Evolutionary conservation across 192 early-diverging fungal genomes (phyloP), one percentile per base, ranked within the genome.

Genomic region (Coemansia sp.): DNA sequence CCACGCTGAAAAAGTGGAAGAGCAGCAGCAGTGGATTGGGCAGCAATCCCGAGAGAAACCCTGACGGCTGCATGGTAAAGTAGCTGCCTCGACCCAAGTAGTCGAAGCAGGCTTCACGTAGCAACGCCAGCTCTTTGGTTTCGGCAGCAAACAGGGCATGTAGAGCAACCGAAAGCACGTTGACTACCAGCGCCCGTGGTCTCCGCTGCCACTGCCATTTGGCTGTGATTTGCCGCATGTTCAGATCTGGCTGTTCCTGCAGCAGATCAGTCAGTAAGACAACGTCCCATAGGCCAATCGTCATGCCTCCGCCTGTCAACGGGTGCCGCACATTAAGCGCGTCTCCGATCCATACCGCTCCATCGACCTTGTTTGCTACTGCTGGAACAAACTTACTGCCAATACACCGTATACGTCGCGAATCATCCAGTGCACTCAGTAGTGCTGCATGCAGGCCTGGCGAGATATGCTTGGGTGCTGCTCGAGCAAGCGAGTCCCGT

Each of bases 231-330:
- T 72, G 31, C 2, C 65, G 68, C 3, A 64, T 65, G 10, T 87
- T 80, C 23, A 61, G 72, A 33, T 79, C 77, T 92, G 6, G 55
- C 26, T 38, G 15, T 20, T 12, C 0, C 18, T 49, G 31, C 39
- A 69, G 69, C n/a, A 88, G 61, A 3, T 90, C 79, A 8, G 78
- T 50, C 23, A 96, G 45, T 26, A 85, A 80, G 1, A 93, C 88
- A 4, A 92, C 88, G 69, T 99, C 96, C 81, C 89, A 93, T 37
- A 97, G 81, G 1, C 86, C 96, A 0, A 99, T 88, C 0, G 96
- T 96, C 96, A 99, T 99, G 19, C 96, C 96, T 72, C 85, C 93
- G 41, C 95, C 95, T 0, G 93, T 97, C 50, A 99, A 77, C 14
- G 93, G 93, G 56, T 97, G 94, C 30, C 94, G 83, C 81, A 97